These are phyloP conservation scores for Heliosperma pusillum DNA, from an alignment of 148 eudicot genomes.

Conservation along the genomic window DNA sequence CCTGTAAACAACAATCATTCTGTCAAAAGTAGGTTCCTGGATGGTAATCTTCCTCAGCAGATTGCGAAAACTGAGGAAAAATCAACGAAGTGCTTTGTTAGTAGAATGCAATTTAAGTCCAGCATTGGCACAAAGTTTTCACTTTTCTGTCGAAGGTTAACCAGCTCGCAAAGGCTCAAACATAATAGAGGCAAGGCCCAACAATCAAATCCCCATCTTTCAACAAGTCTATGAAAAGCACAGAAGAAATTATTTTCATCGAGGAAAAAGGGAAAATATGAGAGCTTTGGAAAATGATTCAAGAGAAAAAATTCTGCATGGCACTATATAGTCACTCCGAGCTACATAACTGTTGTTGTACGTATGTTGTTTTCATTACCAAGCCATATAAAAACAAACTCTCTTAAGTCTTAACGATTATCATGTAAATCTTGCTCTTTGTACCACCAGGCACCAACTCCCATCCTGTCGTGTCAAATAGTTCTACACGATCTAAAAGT, in stretches of 20 bases:
- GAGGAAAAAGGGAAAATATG: not conserved
- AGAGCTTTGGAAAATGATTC: not conserved
- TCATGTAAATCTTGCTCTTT: conserved; percentile 8
- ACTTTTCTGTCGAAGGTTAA: not conserved
- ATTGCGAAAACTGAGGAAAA: conserved; percentile 49
- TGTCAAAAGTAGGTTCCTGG: conserved; percentile 97
- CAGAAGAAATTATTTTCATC: no score
- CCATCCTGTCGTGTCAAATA: not conserved
- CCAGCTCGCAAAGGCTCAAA: not conserved
- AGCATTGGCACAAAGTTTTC: not conserved
- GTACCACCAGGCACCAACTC: not conserved
- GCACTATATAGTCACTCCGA: not conserved
- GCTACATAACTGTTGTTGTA: not conserved
- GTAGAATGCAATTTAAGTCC: not conserved
- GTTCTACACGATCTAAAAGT: not conserved
- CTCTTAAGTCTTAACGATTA: not conserved
- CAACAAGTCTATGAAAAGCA: not conserved
- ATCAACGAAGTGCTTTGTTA: conserved; percentile 2
- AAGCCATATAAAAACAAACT: not conserved
- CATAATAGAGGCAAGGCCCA: not conserved
- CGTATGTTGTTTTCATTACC: not conserved
- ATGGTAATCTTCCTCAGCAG: conserved; percentile 71
- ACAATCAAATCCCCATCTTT: not conserved
- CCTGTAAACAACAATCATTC: conserved; percentile 98
- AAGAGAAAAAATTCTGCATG: not conserved